A percentile compares a stretch with the other conserved stretches of the same genome.
Evolutionary conservation across 768 basidiomycete species (phyloP).

Genomic region (Leccinum olivaceopallidum): DNA sequence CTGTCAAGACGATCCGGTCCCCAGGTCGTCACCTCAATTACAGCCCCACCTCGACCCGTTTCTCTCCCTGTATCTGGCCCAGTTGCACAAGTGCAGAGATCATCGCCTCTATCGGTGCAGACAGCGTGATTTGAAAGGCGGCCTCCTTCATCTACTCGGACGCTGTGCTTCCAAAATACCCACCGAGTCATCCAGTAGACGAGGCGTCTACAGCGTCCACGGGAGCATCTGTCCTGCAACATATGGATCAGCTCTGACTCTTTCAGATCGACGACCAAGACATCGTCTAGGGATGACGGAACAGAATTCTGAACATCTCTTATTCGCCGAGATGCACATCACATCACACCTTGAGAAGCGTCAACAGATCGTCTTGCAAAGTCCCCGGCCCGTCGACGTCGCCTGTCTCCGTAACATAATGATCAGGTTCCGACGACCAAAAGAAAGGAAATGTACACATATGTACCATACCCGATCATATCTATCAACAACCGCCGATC

Average conservation of each 20-base stretch:
- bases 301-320: constrained; percentile 58
- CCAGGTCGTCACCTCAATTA: constrained; percentile 10
- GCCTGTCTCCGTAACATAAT: constrained; percentile 27
- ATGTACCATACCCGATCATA: constrained; percentile 57
- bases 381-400: constrained; percentile 19
- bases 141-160: constrained; percentile 51
- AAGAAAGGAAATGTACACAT: constrained; percentile 13
- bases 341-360: too few relatives aligned
- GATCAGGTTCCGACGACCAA: neutral
- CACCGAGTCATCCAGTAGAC: constrained; percentile 59
- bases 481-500: constrained; percentile 73
- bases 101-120: constrained; percentile 47
- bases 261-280: constrained; percentile 60
- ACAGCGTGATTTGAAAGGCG: constrained; percentile 57
- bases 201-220: constrained; percentile 8
- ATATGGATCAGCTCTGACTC: constrained; percentile 65
- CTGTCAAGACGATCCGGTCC: constrained; percentile 56
- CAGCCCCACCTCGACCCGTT: constrained; percentile 13
- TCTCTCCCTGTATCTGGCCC: constrained; percentile 38
- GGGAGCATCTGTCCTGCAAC: constrained; percentile 24
- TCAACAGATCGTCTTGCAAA: too few relatives aligned
- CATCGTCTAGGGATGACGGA: constrained; percentile 55
- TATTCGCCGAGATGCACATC: too few relatives aligned
- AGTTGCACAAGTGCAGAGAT: constrained; percentile 45
- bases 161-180: constrained; percentile 71